Evolutionary conservation across 306 rosid genomes (phyloP).

Genomic region (Ziziphus jujuba): DNA sequence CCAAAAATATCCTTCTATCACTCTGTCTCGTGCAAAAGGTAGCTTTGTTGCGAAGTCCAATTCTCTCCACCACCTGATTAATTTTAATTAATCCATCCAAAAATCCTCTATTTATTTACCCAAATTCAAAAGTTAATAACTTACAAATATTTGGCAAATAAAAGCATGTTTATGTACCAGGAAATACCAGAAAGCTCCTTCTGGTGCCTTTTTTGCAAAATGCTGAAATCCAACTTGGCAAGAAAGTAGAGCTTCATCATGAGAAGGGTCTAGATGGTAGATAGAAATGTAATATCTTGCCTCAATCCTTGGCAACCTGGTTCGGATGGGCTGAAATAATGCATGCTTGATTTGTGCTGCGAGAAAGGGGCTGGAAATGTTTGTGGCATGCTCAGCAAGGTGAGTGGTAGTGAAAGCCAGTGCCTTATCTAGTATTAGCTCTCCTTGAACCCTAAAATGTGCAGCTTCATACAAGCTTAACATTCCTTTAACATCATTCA

Average conservation of each 20-base stretch:
- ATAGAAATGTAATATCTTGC: slow-evolving; percentile 33
- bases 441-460: slow-evolving; percentile 28
- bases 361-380: too few relatives aligned
- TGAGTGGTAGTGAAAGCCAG: too few relatives aligned
- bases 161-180: not conserved
- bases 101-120: too few relatives aligned
- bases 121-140: too few relatives aligned
- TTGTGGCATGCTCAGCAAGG: too few relatives aligned
- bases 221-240: slow-evolving; percentile 54
- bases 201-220: too few relatives aligned
- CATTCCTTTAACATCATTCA: slow-evolving; percentile 26
- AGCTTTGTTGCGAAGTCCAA: slow-evolving; percentile 27
- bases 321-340: slow-evolving; percentile 41
- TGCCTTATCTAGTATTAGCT: too few relatives aligned
- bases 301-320: slow-evolving; percentile 31
- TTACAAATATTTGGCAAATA: too few relatives aligned
- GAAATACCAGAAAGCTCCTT: slow-evolving; percentile 30
- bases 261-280: slow-evolving; percentile 38
- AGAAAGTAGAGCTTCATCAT: slow-evolving; percentile 25
- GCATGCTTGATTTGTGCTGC: too few relatives aligned
- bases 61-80: slow-evolving; percentile 64
- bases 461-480: slow-evolving; percentile 55
- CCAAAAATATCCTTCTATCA: slow-evolving; percentile 58
- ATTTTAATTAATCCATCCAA: too few relatives aligned
- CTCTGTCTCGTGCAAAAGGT: slow-evolving; percentile 45